Conservation (phyloP, 345 rosid genomes). For the Zanthoxylum bungeanum region DNA sequence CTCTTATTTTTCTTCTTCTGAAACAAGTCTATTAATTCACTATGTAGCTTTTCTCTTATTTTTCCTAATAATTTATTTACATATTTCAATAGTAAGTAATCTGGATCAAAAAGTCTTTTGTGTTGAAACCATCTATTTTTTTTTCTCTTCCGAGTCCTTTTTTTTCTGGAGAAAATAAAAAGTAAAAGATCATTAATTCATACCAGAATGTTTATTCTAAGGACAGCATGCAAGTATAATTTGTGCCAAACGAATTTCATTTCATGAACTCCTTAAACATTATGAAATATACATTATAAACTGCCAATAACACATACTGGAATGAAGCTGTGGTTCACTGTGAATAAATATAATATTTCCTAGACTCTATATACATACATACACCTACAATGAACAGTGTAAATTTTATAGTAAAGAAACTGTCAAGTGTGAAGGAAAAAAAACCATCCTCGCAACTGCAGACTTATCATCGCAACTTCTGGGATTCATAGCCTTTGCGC, state of each 20-base stretch:
- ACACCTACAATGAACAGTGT: neutral
- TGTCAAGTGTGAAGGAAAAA: neutral
- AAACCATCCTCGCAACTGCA: neutral
- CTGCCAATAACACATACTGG: neutral
- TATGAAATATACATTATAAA: neutral
- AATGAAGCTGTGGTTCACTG: constrained; percentile 2
- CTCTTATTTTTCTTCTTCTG: no score
- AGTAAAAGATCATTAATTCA: neutral
- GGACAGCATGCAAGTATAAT: neutral
- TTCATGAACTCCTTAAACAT: neutral
- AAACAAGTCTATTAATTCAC: no score
- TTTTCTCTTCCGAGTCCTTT: no score
- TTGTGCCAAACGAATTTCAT: neutral
- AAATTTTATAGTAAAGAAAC: neutral
- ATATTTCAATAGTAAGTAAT: no score
- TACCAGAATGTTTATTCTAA: neutral
- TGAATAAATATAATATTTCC: neutral
- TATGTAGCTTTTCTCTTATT: no score
- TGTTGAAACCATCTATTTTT: no score
- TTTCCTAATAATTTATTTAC: no score
- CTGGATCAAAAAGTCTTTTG: no score
- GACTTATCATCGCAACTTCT: neutral
- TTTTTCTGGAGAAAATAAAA: no score
- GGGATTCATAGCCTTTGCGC: neutral
- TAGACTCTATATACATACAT: neutral